Evolutionary conservation across 352 stramenopile species (phyloP).

Genomic region (Hyaloperonospora arabidopsidis): DNA sequence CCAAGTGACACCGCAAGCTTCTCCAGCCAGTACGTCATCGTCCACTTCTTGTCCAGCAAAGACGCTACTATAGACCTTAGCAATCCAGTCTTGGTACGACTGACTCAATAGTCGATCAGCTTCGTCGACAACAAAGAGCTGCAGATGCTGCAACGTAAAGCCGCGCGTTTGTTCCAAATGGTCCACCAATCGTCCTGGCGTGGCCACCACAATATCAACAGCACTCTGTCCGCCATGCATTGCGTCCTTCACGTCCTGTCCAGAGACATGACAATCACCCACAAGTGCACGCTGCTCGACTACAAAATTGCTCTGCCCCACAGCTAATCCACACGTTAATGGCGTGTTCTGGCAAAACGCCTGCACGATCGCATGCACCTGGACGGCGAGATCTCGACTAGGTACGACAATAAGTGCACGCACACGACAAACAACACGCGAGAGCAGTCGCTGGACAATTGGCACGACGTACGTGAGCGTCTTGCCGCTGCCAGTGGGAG

Average conservation of each 20-base stretch:
- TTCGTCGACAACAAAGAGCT: constrained; percentile 97
- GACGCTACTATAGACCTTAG: constrained; percentile 84
- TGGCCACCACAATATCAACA: constrained; percentile 96
- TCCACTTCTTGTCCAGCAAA: constrained; percentile 59
- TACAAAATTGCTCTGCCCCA: constrained; percentile 87
- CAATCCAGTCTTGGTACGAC: constrained; percentile 96
- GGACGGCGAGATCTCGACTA: constrained; percentile 91
- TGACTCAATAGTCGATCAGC: constrained; percentile 95
- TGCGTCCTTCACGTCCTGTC: constrained; percentile 3
- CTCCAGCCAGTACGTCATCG: constrained; percentile 18
- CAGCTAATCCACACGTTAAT: constrained; percentile 86
- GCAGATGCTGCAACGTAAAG: constrained; percentile 95
- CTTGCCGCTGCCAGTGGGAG: constrained; percentile 96
- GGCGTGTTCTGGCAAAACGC: constrained; percentile 59
- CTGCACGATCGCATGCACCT: constrained; percentile 77
- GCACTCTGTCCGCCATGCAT: constrained; percentile 64
- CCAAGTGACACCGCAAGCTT: constrained; percentile 40
- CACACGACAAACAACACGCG: constrained; percentile 79
- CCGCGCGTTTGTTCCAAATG: constrained; percentile 94
- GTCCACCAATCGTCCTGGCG: constrained; percentile 93
- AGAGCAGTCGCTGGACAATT: constrained; percentile 88
- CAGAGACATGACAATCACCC: constrained; percentile 18
- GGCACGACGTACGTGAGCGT: constrained; percentile 95
- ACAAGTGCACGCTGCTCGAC: constrained; percentile 72
- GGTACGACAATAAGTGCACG: constrained; percentile 94